phyloP scores from a whole-genome alignment of 1,139 yeast genomes.

The Lodderomyces orthopsilosis region DNA sequence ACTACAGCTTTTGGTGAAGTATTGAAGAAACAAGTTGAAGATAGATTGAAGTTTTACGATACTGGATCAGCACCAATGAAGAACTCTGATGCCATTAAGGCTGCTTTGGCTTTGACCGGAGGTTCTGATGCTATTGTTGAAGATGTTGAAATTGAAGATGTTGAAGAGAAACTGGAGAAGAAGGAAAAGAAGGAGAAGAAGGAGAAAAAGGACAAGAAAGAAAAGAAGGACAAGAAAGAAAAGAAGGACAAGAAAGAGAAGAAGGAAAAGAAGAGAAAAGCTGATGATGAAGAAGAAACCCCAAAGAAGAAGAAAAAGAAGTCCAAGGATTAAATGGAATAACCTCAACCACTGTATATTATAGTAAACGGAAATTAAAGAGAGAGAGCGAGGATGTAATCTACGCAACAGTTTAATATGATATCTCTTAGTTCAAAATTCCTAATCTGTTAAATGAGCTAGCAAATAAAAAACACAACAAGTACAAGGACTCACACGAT shows the following conservation, averaged over 20 bases:
- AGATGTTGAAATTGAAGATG: slow-evolving; percentile 48
- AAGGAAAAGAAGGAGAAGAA: slow-evolving; percentile 55
- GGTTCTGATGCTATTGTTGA: slow-evolving; percentile 26
- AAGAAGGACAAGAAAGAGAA: slow-evolving; percentile 46
- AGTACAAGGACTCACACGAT: slow-evolving; percentile 1
- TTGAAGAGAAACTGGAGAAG: slow-evolving; percentile 56
- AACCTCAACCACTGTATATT: slow-evolving; percentile 8
- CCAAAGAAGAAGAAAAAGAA: slow-evolving; percentile 42
- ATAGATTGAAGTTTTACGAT: slow-evolving; percentile 92
- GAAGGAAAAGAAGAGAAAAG: slow-evolving; percentile 47
- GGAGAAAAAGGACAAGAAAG: slow-evolving; percentile 55
- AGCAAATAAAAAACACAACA: slow-evolving; percentile 3
- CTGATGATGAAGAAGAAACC: slow-evolving; percentile 21
- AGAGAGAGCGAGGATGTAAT: background rate
- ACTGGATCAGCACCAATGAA: slow-evolving; percentile 97
- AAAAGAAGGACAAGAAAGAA: slow-evolving; percentile 46
- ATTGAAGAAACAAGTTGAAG: slow-evolving; percentile 95
- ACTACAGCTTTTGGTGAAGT: slow-evolving; percentile 84
- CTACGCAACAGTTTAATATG: background rate
- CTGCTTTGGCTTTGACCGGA: slow-evolving; percentile 68
- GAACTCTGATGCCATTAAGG: slow-evolving; percentile 89
- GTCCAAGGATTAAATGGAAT: slow-evolving; percentile 32
- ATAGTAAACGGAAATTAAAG: slow-evolving; percentile 1
- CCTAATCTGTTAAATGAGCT: slow-evolving; percentile 2
- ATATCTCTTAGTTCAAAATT: slow-evolving; percentile 1